Percentiles rank a stretch among this genome's conserved stretches.
Evolutionary conservation across 495 filamentous ascomycete species (phyloP).

Genomic region (Aspergillus hancockii): DNA sequence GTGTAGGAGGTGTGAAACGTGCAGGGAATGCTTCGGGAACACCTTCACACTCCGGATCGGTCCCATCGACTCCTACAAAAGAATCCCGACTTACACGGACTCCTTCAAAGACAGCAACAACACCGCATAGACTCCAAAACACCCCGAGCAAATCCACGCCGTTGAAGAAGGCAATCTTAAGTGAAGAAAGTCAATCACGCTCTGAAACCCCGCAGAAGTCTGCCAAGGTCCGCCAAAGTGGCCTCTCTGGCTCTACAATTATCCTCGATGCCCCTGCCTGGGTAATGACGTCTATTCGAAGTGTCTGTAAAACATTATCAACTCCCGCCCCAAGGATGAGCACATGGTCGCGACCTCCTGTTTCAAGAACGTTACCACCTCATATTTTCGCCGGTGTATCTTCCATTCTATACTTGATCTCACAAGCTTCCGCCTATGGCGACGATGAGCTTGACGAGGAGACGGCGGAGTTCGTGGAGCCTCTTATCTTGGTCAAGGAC

Average conservation of each 20-base stretch:
- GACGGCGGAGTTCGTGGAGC: constrained; percentile 38
- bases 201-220: constrained; percentile 28
- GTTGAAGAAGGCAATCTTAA: constrained; percentile 36
- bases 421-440: constrained; percentile 28
- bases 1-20: constrained; percentile 33
- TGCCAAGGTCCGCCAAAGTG: constrained; percentile 19
- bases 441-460: constrained; percentile 42
- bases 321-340: constrained; percentile 49
- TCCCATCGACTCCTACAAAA: constrained; percentile 37
- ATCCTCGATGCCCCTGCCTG: constrained; percentile 60
- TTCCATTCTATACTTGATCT: constrained; percentile 50
- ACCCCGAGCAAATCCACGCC: constrained; percentile 46
- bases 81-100: constrained; percentile 26
- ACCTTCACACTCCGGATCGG: constrained; percentile 29
- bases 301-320: constrained; percentile 64
- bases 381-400: constrained; percentile 67
- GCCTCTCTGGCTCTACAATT: constrained; percentile 28
- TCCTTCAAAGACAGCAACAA: constrained; percentile 35
- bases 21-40: constrained; percentile 31
- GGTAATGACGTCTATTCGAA: constrained; percentile 65
- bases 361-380: constrained; percentile 51
- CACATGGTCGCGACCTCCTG: constrained; percentile 46
- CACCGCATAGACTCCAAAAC: constrained; percentile 38
- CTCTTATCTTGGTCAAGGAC: constrained; percentile 31
- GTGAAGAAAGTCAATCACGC: constrained; percentile 20